These are phyloP conservation scores for Crithidia bombi DNA, from an alignment of 208 protist species.

Conservation along the genomic window DNA sequence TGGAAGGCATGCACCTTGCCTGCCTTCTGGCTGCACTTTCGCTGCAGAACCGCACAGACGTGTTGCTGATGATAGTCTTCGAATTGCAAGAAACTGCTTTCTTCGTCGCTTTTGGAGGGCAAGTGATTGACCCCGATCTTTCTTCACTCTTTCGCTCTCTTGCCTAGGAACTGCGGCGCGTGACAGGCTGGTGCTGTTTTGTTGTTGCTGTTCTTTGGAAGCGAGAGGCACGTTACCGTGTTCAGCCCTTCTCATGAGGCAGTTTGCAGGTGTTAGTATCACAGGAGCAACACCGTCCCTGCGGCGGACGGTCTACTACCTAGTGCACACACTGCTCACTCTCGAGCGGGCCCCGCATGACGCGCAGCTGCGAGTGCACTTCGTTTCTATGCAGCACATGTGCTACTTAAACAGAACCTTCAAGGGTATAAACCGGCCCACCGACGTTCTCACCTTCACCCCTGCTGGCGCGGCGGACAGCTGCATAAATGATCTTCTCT, in stretches of 20 bases:
- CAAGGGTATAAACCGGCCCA: slow-evolving; percentile 52
- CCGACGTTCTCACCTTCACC: slow-evolving; percentile 85
- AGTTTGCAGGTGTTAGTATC: slow-evolving; percentile 44
- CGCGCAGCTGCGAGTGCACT: slow-evolving; percentile 50
- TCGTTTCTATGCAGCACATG: slow-evolving; percentile 60
- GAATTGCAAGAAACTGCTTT: too few species aligned
- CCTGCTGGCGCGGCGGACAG: slow-evolving; percentile 13
- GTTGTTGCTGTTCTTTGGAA: too few species aligned
- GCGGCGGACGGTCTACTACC: slow-evolving; percentile 23
- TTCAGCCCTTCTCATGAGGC: too few species aligned
- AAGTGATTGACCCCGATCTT: too few species aligned
- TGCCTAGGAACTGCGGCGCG: too few species aligned
- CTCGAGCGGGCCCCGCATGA: slow-evolving; percentile 50
- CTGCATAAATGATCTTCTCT: slow-evolving; percentile 55
- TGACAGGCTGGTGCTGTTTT: too few species aligned
- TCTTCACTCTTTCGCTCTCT: slow-evolving; percentile 2
- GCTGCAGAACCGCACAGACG: too few species aligned
- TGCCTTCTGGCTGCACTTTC: too few species aligned
- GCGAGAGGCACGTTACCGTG: too few species aligned
- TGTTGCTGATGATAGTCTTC: too few species aligned
- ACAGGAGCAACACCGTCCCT: slow-evolving; percentile 47
- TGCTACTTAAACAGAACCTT: slow-evolving; percentile 47
- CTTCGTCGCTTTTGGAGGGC: too few species aligned
- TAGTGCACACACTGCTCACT: slow-evolving; percentile 45
- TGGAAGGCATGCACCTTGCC: too few species aligned